phyloP scores from a whole-genome alignment of 169 alveolate genomes.

The Eimeria sp. region DNA sequence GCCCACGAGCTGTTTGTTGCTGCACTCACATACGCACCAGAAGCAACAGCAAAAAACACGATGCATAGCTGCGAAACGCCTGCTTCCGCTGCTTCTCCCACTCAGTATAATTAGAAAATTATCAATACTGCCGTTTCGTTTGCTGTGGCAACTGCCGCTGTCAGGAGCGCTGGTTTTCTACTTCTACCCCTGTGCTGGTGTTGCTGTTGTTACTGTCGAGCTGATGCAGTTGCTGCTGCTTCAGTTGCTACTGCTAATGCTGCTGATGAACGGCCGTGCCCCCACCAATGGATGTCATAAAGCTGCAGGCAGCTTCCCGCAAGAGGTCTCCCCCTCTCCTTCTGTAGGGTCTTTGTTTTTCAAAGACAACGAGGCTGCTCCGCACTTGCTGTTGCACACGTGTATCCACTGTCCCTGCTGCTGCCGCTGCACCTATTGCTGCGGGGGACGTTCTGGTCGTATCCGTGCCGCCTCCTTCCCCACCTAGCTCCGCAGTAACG shows the following conservation, averaged over 20 bases:
- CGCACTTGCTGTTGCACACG: constrained; percentile 4
- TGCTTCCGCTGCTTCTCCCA: neutral
- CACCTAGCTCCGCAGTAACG: neutral
- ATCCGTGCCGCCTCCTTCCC: constrained; percentile 1
- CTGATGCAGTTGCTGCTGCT: constrained; percentile 1
- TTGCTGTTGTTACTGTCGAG: neutral
- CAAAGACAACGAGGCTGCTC: constrained; percentile 19
- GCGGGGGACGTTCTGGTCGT: neutral
- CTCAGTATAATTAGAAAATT: neutral
- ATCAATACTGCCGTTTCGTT: neutral
- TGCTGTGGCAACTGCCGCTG: neutral
- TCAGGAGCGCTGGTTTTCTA: neutral
- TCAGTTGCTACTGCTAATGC: constrained; percentile 50
- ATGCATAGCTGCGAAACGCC: neutral
- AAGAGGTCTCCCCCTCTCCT: constrained; percentile 42
- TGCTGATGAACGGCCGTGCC: neutral
- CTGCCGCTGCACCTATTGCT: constrained; percentile 56
- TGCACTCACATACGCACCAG: neutral
- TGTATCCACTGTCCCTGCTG: constrained; percentile 25
- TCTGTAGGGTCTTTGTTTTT: constrained; percentile 25
- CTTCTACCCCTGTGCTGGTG: neutral
- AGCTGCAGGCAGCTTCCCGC: constrained; percentile 11
- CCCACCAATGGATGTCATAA: constrained; percentile 23
- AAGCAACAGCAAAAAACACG: neutral
- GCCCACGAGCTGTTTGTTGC: constrained; percentile 23